These are phyloP conservation scores for Coelastrella sp. DNA, from an alignment of 139 green algal species.

Conservation along the genomic window DNA sequence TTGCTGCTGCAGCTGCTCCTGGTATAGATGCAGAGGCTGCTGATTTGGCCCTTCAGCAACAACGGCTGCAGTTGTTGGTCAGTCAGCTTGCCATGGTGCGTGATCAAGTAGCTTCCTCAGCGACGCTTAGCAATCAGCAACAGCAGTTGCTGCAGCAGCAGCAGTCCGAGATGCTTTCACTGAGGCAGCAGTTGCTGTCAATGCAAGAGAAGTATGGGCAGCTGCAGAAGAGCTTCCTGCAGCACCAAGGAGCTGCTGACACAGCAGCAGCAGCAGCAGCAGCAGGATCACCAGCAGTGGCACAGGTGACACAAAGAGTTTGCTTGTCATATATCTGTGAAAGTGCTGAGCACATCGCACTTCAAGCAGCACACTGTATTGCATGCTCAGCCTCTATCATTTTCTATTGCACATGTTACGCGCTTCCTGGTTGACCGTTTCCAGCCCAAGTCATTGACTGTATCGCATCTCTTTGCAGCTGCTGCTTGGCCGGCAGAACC, in stretches of 20 bases:
- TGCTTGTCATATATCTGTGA: not conserved
- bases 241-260: not conserved
- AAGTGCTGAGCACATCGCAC: not conserved
- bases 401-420: too few relatives aligned
- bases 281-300: not conserved
- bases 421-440: too few relatives aligned
- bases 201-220: not conserved
- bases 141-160: conserved; percentile 8
- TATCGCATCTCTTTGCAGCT: too few relatives aligned
- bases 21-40: not conserved
- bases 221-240: not conserved
- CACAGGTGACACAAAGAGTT: not conserved
- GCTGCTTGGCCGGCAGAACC: too few relatives aligned
- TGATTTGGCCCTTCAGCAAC: not conserved
- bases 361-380: not conserved
- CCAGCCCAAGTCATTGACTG: too few relatives aligned
- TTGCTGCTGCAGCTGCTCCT: not conserved
- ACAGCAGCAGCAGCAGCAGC: conserved; percentile 16
- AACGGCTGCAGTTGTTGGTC: conserved; percentile 26
- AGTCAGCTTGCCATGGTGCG: conserved; percentile 3
- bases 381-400: too few relatives aligned
- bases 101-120: conserved; percentile 1
- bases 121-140: not conserved
- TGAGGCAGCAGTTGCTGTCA: not conserved
- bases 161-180: conserved; percentile 12